phyloP scores from a whole-genome alignment of 768 basidiomycete genomes.

The Leccinum arenicola region DNA sequence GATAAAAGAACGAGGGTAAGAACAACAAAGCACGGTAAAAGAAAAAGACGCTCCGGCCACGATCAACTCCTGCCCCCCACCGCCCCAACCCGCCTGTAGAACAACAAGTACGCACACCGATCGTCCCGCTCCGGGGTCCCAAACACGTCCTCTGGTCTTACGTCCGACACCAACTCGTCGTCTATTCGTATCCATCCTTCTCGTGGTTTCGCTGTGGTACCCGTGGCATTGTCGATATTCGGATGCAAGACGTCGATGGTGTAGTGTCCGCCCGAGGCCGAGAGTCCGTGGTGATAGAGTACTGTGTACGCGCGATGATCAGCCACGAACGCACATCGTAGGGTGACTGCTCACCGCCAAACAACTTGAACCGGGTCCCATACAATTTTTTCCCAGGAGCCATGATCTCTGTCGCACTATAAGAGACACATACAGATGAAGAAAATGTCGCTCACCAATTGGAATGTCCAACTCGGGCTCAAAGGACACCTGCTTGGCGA shows the following conservation, averaged over 20 bases:
- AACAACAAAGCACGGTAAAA: neutral
- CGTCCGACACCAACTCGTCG: constrained; percentile 82
- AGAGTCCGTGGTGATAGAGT: constrained; percentile 89
- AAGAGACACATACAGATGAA: neutral
- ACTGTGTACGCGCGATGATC: constrained; percentile 39
- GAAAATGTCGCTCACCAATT: constrained; percentile 40
- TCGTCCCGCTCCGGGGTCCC: constrained; percentile 48
- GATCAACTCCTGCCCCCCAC: neutral
- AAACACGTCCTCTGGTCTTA: constrained; percentile 72
- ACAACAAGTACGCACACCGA: constrained; percentile 83
- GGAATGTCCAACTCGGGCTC: constrained; percentile 76
- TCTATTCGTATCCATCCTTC: constrained; percentile 93
- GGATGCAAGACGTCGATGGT: constrained; percentile 87
- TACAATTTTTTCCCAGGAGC: constrained; percentile 47
- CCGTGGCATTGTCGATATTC: constrained; percentile 45
- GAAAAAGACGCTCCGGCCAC: neutral
- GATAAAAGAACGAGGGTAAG: neutral
- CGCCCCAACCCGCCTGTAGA: constrained; percentile 63
- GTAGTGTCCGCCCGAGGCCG: constrained; percentile 93
- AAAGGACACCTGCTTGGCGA: constrained; percentile 78
- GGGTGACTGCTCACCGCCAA: constrained; percentile 60
- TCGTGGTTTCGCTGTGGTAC: constrained; percentile 29
- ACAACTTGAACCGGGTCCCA: constrained; percentile 69
- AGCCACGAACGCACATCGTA: neutral
- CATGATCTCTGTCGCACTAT: constrained; percentile 50